Evolutionary conservation across 2,329 filamentous ascomycete genomes (phyloP).

Genomic region (Keithomyces neogunnii): DNA sequence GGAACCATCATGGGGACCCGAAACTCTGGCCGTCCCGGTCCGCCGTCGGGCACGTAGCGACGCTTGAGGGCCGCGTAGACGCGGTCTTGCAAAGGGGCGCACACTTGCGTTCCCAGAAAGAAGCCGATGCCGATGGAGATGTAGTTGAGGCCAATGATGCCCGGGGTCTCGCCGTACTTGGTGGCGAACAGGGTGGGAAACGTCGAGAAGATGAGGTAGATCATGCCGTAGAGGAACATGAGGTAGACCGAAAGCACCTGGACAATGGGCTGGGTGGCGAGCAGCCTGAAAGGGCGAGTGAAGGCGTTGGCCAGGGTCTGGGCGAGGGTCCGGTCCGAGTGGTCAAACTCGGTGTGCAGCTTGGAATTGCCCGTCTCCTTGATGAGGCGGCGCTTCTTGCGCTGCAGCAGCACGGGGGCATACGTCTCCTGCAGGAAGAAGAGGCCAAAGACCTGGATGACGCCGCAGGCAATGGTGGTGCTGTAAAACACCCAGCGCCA

Average conservation of each 20-base stretch:
- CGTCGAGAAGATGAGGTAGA: constrained; percentile 45
- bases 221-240: constrained; percentile 54
- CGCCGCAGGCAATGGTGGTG: constrained; percentile 51
- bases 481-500: constrained; percentile 71
- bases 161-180: constrained; percentile 45
- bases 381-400: constrained; percentile 48
- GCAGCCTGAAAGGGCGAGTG: constrained; percentile 53
- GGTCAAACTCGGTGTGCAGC: constrained; percentile 45
- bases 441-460: constrained; percentile 50
- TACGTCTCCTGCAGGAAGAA: constrained; percentile 56
- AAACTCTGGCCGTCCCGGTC: constrained; percentile 31
- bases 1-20: constrained; percentile 34
- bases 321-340: constrained; percentile 20
- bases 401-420: constrained; percentile 47
- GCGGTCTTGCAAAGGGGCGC: constrained; percentile 36
- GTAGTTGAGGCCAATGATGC: constrained; percentile 33
- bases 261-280: constrained; percentile 55
- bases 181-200: constrained; percentile 48
- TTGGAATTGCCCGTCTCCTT: constrained; percentile 46
- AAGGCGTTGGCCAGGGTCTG: constrained; percentile 49
- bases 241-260: constrained; percentile 58
- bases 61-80: constrained; percentile 34
- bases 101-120: constrained; percentile 24
- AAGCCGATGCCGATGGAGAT: constrained; percentile 20
- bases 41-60: constrained; percentile 25